phyloP scores from a whole-genome alignment of 1,284 basidiomycete species.

The Stereum hirsutum region DNA sequence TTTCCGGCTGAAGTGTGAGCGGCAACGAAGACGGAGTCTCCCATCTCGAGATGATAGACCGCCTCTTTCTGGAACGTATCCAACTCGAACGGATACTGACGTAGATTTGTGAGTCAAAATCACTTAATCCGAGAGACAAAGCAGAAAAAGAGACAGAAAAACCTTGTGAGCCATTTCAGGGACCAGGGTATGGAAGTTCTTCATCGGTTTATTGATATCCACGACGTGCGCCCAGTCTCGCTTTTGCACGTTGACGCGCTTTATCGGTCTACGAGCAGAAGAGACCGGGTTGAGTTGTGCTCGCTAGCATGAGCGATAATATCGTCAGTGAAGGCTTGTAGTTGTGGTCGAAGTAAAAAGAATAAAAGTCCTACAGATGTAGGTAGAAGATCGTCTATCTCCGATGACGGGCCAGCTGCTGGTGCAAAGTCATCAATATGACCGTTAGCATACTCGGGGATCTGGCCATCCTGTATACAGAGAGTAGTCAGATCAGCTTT shows the following conservation, averaged over 20 bases:
- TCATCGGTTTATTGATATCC: constrained; percentile 84
- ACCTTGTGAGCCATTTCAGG: constrained; percentile 88
- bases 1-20: constrained; percentile 99
- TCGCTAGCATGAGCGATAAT: constrained; percentile 15
- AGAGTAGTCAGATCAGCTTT: too few species aligned
- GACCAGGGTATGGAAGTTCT: constrained; percentile 83
- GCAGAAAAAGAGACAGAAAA: constrained; percentile 5
- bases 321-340: constrained; percentile 3
- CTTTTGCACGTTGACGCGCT: constrained; percentile 50
- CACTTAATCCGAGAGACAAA: constrained; percentile 3
- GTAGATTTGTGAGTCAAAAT: constrained; percentile 9
- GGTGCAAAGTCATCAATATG: constrained; percentile 3
- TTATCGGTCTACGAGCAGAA: constrained; percentile 26
- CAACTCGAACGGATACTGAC: constrained; percentile 78
- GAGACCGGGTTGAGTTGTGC: constrained; percentile 47
- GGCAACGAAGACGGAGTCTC: constrained; percentile 97
- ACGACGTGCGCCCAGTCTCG: constrained; percentile 98
- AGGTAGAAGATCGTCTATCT: constrained; percentile 79
- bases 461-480: constrained; percentile 3
- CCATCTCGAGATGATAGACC: constrained; percentile 95
- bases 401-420: constrained; percentile 24
- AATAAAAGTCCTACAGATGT: constrained; percentile 60
- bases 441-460: constrained; percentile 11
- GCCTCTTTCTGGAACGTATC: constrained; percentile 97
- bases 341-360: neutral